phyloP scores from a whole-genome alignment of 2,329 filamentous ascomycete species.

The Hawksworthiomyces lignivorus region DNA sequence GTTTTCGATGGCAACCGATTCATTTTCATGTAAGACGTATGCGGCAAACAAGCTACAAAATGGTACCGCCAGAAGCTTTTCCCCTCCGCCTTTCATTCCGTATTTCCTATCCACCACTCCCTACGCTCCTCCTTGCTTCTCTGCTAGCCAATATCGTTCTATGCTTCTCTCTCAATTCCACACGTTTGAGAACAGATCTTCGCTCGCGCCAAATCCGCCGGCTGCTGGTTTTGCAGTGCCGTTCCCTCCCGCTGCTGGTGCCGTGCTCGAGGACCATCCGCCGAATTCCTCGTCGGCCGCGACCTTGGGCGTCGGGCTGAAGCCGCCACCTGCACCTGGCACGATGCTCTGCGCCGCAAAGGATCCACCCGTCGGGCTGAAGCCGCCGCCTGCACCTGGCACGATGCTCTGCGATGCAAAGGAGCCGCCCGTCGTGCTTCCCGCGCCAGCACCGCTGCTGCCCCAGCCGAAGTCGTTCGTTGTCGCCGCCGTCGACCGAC shows the following conservation, averaged over 20 bases:
- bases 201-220: conserved; percentile 56
- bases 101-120: neutral
- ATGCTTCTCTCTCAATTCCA: conserved; percentile 58
- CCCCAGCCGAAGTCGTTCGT: conserved; percentile 58
- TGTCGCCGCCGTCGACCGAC: conserved; percentile 2
- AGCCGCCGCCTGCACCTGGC: conserved; percentile 50
- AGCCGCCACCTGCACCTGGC: conserved; percentile 56
- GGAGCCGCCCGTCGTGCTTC: conserved; percentile 22
- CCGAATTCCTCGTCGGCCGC: conserved; percentile 92
- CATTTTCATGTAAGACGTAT: too few relatives aligned
- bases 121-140: too few relatives aligned
- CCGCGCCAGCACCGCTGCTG: conserved; percentile 16
- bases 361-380: conserved; percentile 29
- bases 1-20: too few relatives aligned
- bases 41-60: neutral
- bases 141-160: too few relatives aligned
- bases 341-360: conserved; percentile 54
- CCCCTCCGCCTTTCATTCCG: neutral
- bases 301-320: conserved; percentile 59
- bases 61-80: too few relatives aligned
- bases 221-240: conserved; percentile 41
- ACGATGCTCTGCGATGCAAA: conserved; percentile 54
- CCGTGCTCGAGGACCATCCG: conserved; percentile 74
- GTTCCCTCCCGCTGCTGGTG: conserved; percentile 28
- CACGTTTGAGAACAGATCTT: conserved; percentile 93